Base-by-base conservation (phyloP, 441 rosid species). In the Euphorbia corollata region DNA sequence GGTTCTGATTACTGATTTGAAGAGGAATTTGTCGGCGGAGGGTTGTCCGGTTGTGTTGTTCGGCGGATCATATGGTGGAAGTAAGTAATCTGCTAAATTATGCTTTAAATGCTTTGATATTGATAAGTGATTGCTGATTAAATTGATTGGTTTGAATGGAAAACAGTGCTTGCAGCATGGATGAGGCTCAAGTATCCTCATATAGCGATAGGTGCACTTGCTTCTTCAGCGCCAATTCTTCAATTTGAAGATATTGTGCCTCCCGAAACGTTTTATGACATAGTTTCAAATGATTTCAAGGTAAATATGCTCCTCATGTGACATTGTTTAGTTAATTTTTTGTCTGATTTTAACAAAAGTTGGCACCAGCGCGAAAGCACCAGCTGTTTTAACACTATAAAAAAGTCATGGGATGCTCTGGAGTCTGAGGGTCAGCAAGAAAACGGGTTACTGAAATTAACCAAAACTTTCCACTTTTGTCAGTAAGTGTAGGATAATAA, bases 51-150 rank as follows among this genome's bases (percentile, higher is more conserved):
- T 86, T 51, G 90, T 91, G 61, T 76, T 89, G 73, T 89, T 92
- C 71, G 98, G 98, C 1, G 98, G 96, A 72, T 92, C 98, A 18
- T 87, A 92, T 67, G 96, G 98, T 70, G 98, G 98, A 85, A 92
- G 96, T 24, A 85, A 92, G 96, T 24, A 23, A 22, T 3, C 45
- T 10, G 7, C 18, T 61, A 27, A 8, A 13, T 71, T 12, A 7
- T 64, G 4, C 56, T 23, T 57, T 41, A 4, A 16, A 39, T 64
- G 13, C n/a, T 53, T 19, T 32, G 7, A 6, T 11, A 24, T 58
- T 43, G 20, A 23, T 56, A 41, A 24, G 22, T 55, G 45, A 54
- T 15, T 32, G 23, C 8, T 39, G 23, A 22, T 64, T 9, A 19
- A 16, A 50, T 41, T 20, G 0, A 0, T 6, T 24, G 11, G 39